These are phyloP conservation scores for Botryosphaeria dothidea DNA, from an alignment of 2,329 filamentous ascomycete species.

Conservation along the genomic window DNA sequence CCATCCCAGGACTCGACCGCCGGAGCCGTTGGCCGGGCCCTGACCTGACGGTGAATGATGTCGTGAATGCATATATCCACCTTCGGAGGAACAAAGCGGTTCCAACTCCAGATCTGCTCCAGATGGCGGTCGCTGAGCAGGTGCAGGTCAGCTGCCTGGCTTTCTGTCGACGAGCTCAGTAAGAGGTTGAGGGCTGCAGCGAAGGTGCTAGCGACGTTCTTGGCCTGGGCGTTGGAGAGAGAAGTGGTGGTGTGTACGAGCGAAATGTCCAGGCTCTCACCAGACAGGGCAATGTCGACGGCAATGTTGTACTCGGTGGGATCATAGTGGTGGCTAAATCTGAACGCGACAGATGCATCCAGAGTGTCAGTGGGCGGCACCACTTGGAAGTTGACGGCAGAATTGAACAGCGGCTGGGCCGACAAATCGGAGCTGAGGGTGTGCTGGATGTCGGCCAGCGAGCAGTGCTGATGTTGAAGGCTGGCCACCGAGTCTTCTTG, in stretches of 20 bases:
- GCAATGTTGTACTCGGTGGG: slow-evolving; percentile 13
- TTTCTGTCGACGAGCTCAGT: slow-evolving; percentile 23
- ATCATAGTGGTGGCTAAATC: slow-evolving; percentile 1
- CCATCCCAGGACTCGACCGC: slow-evolving; percentile 37
- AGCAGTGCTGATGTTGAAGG: slow-evolving; percentile 28
- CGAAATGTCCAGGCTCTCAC: slow-evolving; percentile 16
- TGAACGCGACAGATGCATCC: slow-evolving; percentile 35
- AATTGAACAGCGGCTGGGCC: slow-evolving; percentile 54
- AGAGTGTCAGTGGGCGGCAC: slow-evolving; percentile 48
- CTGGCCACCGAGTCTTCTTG: background rate
- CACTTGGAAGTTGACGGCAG: slow-evolving; percentile 45
- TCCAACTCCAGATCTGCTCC: slow-evolving; percentile 1
- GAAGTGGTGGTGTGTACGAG: slow-evolving; percentile 20
- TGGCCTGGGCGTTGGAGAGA: background rate
- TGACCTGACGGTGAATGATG: background rate
- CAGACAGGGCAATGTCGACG: slow-evolving; percentile 29
- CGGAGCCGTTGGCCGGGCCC: slow-evolving; percentile 26
- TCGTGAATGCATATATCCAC: slow-evolving; percentile 23
- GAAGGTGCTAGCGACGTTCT: slow-evolving; percentile 19
- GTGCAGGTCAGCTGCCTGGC: slow-evolving; percentile 50
- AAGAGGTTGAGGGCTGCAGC: slow-evolving; percentile 16
- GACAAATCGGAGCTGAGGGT: slow-evolving; percentile 46
- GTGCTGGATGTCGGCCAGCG: slow-evolving; percentile 31
- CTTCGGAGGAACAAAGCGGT: background rate
- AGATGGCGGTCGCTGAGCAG: slow-evolving; percentile 18